phyloP scores from a whole-genome alignment of 768 basidiomycete species.

The Xerocomellus intermedius region DNA sequence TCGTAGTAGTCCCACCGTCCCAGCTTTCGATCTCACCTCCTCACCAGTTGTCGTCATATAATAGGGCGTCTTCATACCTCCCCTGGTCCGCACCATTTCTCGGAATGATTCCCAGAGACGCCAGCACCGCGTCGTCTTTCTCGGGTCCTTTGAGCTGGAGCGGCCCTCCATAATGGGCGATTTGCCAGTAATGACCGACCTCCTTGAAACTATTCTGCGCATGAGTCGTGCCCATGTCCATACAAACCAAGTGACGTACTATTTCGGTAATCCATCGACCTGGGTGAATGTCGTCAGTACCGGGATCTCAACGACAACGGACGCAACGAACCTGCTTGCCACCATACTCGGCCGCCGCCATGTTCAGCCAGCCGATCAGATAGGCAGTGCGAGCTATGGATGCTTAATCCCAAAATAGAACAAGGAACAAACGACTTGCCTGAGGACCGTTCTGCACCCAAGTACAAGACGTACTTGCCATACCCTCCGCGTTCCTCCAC shows the following conservation, averaged over 20 bases:
- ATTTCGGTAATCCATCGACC: constrained; percentile 1
- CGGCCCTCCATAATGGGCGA: not conserved
- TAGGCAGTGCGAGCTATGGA: not conserved
- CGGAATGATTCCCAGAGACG: not conserved
- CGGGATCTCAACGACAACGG: not conserved
- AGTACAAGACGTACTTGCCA: constrained; percentile 1
- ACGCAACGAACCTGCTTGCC: constrained; percentile 15
- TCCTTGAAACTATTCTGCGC: not conserved
- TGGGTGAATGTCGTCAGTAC: not conserved
- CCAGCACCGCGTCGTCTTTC: not conserved
- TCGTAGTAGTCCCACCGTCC: too few species aligned
- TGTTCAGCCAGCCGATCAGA: constrained; percentile 13
- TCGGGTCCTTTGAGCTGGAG: not conserved
- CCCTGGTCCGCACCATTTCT: not conserved
- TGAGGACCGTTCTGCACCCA: not conserved
- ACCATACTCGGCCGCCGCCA: constrained; percentile 11
- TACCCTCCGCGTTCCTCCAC: constrained; percentile 14
- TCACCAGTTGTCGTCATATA: constrained; percentile 3
- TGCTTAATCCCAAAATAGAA: not conserved
- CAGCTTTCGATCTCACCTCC: too few species aligned
- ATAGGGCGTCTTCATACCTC: not conserved
- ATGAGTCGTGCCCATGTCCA: too few species aligned
- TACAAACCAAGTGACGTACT: not conserved
- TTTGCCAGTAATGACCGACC: not conserved
- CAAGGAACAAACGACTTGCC: not conserved